These are phyloP conservation scores for Dryas integrifolia DNA, from an alignment of 331 rosid species.

Conservation along the genomic window DNA sequence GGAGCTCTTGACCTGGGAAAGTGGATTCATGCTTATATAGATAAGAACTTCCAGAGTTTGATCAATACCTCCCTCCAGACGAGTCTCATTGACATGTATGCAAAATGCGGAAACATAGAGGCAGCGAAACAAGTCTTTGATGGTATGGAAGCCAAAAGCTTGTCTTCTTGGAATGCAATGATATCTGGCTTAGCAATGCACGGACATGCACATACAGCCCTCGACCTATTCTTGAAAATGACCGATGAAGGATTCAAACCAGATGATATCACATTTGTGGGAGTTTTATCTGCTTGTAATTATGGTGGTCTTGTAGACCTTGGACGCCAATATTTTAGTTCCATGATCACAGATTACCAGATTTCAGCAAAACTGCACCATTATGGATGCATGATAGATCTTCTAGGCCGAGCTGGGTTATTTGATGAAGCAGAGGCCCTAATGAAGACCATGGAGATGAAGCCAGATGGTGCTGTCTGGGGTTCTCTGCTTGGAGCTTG, in stretches of 20 bases:
- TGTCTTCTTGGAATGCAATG: constrained; percentile 88
- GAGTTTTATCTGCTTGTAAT: constrained; percentile 76
- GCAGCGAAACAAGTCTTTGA: constrained; percentile 63
- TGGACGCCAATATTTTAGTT: constrained; percentile 53
- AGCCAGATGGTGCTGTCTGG: constrained; percentile 86
- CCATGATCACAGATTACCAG: constrained; percentile 48
- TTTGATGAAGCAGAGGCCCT: constrained; percentile 67
- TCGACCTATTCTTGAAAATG: constrained; percentile 54
- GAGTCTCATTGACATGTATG: constrained; percentile 73
- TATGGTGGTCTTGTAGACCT: constrained; percentile 65
- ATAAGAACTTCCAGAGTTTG: constrained; percentile 41
- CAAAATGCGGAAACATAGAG: constrained; percentile 75
- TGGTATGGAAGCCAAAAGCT: constrained; percentile 39
- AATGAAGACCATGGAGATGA: constrained; percentile 58
- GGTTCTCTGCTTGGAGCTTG: constrained; percentile 85
- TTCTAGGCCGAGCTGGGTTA: constrained; percentile 62
- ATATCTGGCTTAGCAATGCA: constrained; percentile 70
- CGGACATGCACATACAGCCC: constrained; percentile 59
- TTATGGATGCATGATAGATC: constrained; percentile 79
- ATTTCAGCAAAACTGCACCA: constrained; percentile 63
- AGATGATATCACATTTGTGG: constrained; percentile 78
- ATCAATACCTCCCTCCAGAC: constrained; percentile 62
- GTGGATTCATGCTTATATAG: constrained; percentile 80
- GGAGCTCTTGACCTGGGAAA: constrained; percentile 89
- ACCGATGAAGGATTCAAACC: constrained; percentile 47